Evolutionary conservation across 345 rosid species (phyloP).

Genomic region (Murraya koenigii): DNA sequence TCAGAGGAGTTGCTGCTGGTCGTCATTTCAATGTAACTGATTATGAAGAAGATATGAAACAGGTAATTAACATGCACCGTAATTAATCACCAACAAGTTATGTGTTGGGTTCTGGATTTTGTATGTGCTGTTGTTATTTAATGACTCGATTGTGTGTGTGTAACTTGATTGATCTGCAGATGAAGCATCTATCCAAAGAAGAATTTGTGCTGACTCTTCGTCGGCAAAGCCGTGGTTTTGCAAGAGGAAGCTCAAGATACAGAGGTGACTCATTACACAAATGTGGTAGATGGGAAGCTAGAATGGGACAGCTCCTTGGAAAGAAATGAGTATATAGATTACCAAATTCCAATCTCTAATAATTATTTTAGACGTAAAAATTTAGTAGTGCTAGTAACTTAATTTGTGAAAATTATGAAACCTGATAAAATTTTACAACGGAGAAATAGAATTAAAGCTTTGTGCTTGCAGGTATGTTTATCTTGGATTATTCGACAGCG

Average conservation of each 20-base stretch:
- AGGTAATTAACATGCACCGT: constrained; percentile 26
- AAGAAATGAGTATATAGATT: constrained; percentile 44
- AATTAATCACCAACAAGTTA: background rate
- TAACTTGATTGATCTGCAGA: constrained; percentile 29
- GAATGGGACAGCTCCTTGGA: constrained; percentile 59
- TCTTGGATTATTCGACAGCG: constrained; percentile 52
- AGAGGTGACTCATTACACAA: constrained; percentile 59
- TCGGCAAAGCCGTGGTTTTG: constrained; percentile 60
- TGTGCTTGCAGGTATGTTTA: constrained; percentile 51
- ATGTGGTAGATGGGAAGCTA: constrained; percentile 62
- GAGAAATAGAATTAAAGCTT: constrained; percentile 6
- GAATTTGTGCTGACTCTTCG: constrained; percentile 63
- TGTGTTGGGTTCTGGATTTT: background rate
- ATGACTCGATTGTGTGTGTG: background rate
- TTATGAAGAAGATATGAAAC: constrained; percentile 57
- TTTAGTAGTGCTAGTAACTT: too few relatives aligned
- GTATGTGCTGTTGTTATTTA: background rate
- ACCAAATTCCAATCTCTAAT: too few relatives aligned
- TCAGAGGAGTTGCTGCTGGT: constrained; percentile 70
- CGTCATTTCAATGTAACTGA: constrained; percentile 52
- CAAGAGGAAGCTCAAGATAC: constrained; percentile 58
- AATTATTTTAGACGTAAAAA: too few relatives aligned
- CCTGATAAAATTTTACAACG: constrained; percentile 1
- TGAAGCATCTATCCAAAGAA: constrained; percentile 47
- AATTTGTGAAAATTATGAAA: background rate